Conservation (phyloP, 208 protist genomes). For the Leishmania guyanensis region DNA sequence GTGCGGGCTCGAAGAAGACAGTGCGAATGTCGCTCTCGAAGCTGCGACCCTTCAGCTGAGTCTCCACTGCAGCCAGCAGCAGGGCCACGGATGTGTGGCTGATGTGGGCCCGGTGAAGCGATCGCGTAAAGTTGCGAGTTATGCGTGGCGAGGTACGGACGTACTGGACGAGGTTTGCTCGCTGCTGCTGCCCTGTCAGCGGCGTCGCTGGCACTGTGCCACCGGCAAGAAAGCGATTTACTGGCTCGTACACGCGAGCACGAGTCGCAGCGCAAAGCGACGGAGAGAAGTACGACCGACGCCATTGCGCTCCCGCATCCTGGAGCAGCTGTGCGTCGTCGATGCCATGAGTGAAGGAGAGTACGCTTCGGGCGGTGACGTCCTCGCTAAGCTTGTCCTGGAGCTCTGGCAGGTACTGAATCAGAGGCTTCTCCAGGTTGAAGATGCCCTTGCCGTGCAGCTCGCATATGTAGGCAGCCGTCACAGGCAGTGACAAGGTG, state of each 20-base stretch:
- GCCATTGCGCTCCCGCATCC: constrained; percentile 37
- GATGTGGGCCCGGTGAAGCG: constrained; percentile 25
- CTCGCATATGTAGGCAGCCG: constrained; percentile 73
- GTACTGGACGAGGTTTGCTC: constrained; percentile 72
- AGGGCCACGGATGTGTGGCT: constrained; percentile 81
- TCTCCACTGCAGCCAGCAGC: constrained; percentile 75
- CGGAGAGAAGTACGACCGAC: constrained; percentile 26
- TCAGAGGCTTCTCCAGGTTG: constrained; percentile 57
- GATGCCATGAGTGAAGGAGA: constrained; percentile 64
- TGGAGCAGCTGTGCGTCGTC: constrained; percentile 51
- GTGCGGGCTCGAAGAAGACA: constrained; percentile 63
- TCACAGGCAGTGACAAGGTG: constrained; percentile 68
- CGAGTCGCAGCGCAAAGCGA: constrained; percentile 50
- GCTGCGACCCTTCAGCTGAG: constrained; percentile 51
- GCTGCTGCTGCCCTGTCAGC: constrained; percentile 61
- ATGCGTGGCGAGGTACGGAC: constrained; percentile 39
- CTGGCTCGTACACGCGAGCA: constrained; percentile 48
- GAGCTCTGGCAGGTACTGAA: constrained; percentile 68
- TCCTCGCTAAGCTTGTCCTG: constrained; percentile 34
- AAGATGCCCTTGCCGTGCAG: constrained; percentile 68
- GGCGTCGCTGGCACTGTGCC: background rate
- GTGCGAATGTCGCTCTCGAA: constrained; percentile 74
- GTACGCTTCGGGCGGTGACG: constrained; percentile 67
- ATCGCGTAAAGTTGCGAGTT: constrained; percentile 14
- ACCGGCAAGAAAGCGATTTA: constrained; percentile 65